Conservation (phyloP, 2,329 filamentous ascomycete genomes). For the Xylariales sp. region DNA sequence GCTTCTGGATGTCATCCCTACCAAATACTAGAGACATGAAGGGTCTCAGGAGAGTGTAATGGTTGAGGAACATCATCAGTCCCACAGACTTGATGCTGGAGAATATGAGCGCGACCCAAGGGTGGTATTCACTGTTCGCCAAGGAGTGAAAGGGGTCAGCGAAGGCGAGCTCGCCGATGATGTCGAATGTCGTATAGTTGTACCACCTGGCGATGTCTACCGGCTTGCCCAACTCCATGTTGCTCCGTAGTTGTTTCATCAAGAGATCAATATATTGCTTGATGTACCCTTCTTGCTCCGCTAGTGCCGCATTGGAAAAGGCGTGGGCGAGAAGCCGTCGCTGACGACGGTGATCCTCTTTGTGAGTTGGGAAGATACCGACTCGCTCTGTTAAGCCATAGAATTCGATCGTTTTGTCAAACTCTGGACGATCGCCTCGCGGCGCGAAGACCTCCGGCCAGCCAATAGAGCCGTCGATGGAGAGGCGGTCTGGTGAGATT, state of each 20-base stretch:
- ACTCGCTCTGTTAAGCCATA: neutral
- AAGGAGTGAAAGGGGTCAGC: constrained; percentile 16
- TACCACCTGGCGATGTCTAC: constrained; percentile 16
- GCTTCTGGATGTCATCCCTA: constrained; percentile 11
- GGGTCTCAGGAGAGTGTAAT: neutral
- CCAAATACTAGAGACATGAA: constrained; percentile 5
- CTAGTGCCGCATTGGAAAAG: constrained; percentile 16
- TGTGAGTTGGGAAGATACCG: constrained; percentile 5
- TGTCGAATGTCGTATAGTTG: constrained; percentile 21
- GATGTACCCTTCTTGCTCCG: constrained; percentile 17
- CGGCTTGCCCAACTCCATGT: constrained; percentile 2
- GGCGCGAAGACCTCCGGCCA: constrained; percentile 4
- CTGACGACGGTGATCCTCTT: constrained; percentile 14
- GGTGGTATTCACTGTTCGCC: constrained; percentile 5
- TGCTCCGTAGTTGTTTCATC: constrained; percentile 12
- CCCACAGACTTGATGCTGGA: constrained; percentile 2
- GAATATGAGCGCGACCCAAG: constrained; percentile 16
- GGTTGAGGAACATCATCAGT: neutral
- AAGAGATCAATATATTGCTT: constrained; percentile 16
- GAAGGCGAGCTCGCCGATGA: constrained; percentile 17
- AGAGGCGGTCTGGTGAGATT: constrained; percentile 3
- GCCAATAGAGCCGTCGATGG: constrained; percentile 1
- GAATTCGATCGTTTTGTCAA: constrained; percentile 3
- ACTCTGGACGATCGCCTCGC: neutral
- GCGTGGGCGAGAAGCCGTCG: constrained; percentile 13